Conservation (phyloP, 2,329 filamentous ascomycete genomes). For the Pezicula radicicola region DNA sequence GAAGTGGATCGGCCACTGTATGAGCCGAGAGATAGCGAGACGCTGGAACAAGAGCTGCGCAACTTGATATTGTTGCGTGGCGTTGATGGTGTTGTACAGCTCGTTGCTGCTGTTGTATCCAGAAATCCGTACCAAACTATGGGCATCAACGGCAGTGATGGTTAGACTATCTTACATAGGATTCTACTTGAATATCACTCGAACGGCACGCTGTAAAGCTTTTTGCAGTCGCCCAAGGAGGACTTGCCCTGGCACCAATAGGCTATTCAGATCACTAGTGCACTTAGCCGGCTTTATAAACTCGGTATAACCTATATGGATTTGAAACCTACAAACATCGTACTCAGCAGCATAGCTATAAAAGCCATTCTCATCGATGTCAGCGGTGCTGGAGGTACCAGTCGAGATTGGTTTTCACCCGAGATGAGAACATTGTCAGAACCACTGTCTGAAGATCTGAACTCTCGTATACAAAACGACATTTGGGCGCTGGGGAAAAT, state of each 20-base stretch:
- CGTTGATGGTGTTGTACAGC: constrained; percentile 13
- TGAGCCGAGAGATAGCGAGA: constrained; percentile 18
- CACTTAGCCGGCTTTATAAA: constrained; percentile 15
- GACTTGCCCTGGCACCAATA: constrained; percentile 11
- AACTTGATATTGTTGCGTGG: too few species aligned
- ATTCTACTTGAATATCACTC: constrained; percentile 20
- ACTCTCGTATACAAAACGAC: constrained; percentile 15
- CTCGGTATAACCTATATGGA: constrained; percentile 20
- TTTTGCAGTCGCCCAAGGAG: constrained; percentile 8
- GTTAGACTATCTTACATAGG: constrained; percentile 9
- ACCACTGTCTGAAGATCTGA: constrained; percentile 12
- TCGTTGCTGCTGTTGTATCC: constrained; percentile 18
- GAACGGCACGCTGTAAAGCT: constrained; percentile 14
- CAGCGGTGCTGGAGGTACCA: constrained; percentile 15
- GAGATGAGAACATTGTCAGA: constrained; percentile 15
- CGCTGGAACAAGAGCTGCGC: constrained; percentile 20
- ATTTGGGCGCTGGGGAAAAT: constrained; percentile 16
- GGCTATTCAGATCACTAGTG: constrained; percentile 18
- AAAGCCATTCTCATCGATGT: constrained; percentile 19
- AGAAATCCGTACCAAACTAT: constrained; percentile 13
- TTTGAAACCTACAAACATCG: constrained; percentile 19
- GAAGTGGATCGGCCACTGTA: constrained; percentile 19
- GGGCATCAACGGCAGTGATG: not conserved
- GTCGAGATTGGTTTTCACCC: constrained; percentile 17
- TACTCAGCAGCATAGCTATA: constrained; percentile 10